Conservation (phyloP, 2,329 filamentous ascomycete genomes). For the Pestalotiopsis sp. region DNA sequence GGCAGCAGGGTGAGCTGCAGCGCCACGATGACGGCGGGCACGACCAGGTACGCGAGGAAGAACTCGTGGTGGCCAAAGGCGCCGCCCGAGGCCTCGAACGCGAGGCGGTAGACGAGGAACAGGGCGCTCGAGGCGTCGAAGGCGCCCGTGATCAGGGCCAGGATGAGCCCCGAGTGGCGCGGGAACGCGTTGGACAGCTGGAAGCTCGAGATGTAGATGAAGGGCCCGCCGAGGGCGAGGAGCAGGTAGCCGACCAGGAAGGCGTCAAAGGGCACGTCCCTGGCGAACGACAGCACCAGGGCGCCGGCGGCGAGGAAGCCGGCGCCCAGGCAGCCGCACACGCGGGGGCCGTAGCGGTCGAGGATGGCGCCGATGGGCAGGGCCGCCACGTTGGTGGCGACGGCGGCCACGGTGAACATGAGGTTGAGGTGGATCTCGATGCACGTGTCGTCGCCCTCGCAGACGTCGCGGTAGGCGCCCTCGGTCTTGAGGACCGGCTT, state of each 20-base stretch:
- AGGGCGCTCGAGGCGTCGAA: constrained; percentile 83
- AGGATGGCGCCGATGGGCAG: constrained; percentile 84
- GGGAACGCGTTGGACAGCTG: constrained; percentile 86
- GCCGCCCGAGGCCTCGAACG: constrained; percentile 61
- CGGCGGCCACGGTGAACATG: constrained; percentile 90
- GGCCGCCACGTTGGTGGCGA: constrained; percentile 85
- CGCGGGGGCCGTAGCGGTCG: constrained; percentile 78
- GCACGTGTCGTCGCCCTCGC: constrained; percentile 47
- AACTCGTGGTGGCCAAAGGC: constrained; percentile 67
- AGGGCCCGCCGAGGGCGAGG: constrained; percentile 77
- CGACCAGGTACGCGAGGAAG: constrained; percentile 72
- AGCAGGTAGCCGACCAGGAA: constrained; percentile 75
- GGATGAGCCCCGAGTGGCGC: constrained; percentile 73
- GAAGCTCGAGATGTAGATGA: constrained; percentile 81
- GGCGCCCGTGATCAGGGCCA: constrained; percentile 78
- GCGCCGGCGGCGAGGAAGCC: constrained; percentile 71
- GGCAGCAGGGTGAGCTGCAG: constrained; percentile 75
- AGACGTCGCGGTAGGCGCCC: constrained; percentile 70
- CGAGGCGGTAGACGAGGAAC: constrained; percentile 73
- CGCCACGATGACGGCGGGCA: constrained; percentile 68
- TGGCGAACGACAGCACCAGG: constrained; percentile 70
- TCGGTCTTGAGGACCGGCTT: constrained; percentile 79
- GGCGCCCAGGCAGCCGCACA: constrained; percentile 73
- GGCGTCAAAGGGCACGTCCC: constrained; percentile 70
- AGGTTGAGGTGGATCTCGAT: constrained; percentile 73